Evolutionary conservation across 2,329 filamentous ascomycete genomes (phyloP).

Genomic region (Alternaria tenuissima): DNA sequence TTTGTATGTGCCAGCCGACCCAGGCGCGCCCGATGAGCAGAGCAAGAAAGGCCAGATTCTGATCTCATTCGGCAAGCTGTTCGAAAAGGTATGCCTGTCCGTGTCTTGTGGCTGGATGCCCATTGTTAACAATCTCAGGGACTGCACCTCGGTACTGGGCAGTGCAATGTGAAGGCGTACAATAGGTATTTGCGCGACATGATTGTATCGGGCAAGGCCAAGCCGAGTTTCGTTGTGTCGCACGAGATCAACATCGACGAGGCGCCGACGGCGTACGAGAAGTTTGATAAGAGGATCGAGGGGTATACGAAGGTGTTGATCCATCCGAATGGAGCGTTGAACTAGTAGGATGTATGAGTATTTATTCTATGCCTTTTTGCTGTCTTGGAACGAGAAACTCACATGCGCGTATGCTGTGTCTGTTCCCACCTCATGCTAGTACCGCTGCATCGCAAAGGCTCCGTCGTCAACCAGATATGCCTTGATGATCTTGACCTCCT

Average conservation of each 20-base stretch:
- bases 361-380: conserved; percentile 7
- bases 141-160: conserved; percentile 66
- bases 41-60: conserved; percentile 70
- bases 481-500: conserved; percentile 81
- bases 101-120: not conserved
- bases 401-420: not conserved
- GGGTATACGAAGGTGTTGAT: conserved; percentile 74
- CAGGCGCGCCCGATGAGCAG: conserved; percentile 68
- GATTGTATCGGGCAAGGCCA: conserved; percentile 70
- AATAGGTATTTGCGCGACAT: conserved; percentile 72
- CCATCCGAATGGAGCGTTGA: conserved; percentile 65
- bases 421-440: not conserved
- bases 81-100: conserved; percentile 65
- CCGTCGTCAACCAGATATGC: conserved; percentile 74
- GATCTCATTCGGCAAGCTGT: conserved; percentile 72
- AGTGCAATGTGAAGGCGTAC: conserved; percentile 74
- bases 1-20: conserved; percentile 63
- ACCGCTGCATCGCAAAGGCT: conserved; percentile 50
- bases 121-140: conserved; percentile 53
- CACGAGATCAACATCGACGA: conserved; percentile 71
- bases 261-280: conserved; percentile 67
- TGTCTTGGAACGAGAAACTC: too few relatives aligned
- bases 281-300: conserved; percentile 71
- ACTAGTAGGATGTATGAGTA: conserved; percentile 23
- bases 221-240: conserved; percentile 72